phyloP scores from a whole-genome alignment of 2,329 filamentous ascomycete genomes.

The Trichoderma sp. region DNA sequence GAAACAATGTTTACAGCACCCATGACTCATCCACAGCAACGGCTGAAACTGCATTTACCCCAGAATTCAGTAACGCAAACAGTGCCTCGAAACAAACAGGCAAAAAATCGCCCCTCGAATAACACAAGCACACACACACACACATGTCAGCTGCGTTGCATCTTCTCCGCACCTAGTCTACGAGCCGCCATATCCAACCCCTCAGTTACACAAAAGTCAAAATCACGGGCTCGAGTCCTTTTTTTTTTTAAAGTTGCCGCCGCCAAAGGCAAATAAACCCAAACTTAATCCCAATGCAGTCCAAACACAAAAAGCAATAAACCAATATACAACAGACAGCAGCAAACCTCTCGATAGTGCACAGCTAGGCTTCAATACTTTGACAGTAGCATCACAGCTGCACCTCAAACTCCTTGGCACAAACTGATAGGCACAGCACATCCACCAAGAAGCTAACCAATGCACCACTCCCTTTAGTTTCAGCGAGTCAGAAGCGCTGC shows the following conservation, averaged over 20 bases:
- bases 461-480: neutral
- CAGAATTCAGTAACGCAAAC: neutral
- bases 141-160: slow-evolving; percentile 6
- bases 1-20: neutral
- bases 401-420: neutral
- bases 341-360: neutral
- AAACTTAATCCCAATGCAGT: neutral
- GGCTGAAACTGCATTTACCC: neutral
- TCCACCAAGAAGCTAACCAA: neutral
- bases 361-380: neutral
- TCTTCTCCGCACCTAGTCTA: slow-evolving; percentile 5
- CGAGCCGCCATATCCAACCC: neutral
- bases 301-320: no score
- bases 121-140: neutral
- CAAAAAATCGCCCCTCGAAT: neutral
- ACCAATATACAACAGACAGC: no score
- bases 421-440: neutral
- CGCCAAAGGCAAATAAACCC: neutral
- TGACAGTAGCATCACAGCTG: neutral
- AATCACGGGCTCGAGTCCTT: neutral
- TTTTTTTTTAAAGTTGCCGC: neutral
- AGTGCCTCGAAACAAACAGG: neutral
- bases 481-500: neutral
- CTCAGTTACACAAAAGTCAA: no score
- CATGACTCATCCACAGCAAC: neutral